These are phyloP conservation scores for Penicillium lividum DNA, from an alignment of 495 filamentous ascomycete genomes.

Conservation along the genomic window DNA sequence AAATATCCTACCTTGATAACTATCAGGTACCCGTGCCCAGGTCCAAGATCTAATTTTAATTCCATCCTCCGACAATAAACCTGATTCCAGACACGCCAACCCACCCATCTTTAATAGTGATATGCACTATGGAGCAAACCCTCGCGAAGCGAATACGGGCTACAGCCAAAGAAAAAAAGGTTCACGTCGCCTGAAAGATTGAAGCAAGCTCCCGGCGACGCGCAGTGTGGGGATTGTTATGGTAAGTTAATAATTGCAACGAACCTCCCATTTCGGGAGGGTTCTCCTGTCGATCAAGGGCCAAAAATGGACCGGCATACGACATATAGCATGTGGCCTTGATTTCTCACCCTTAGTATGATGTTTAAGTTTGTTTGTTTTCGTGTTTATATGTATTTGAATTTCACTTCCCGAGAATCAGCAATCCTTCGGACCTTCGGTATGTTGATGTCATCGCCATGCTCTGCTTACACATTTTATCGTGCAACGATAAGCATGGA, in stretches of 20 bases:
- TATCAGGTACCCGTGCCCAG: background rate
- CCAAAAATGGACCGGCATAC: constrained; percentile 1
- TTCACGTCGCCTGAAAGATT: background rate
- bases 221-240: constrained; percentile 11
- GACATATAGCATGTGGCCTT: constrained; percentile 4
- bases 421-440: constrained; percentile 6
- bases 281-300: constrained; percentile 13
- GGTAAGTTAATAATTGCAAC: background rate
- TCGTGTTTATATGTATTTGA: background rate
- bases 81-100: background rate
- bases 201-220: background rate
- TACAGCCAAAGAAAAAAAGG: background rate
- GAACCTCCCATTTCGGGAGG: constrained; percentile 3
- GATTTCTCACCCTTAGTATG: background rate
- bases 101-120: constrained; percentile 8
- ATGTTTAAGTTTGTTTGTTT: too few relatives aligned
- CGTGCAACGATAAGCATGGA: background rate
- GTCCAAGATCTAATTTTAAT: background rate
- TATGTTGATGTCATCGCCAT: constrained; percentile 7
- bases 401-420: background rate
- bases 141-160: constrained; percentile 11
- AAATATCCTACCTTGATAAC: background rate
- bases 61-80: constrained; percentile 3
- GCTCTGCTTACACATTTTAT: background rate
- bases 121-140: constrained; percentile 13